Conservation (phyloP, 192 early-diverging fungal genomes). For the Phycomyces nitens region DNA sequence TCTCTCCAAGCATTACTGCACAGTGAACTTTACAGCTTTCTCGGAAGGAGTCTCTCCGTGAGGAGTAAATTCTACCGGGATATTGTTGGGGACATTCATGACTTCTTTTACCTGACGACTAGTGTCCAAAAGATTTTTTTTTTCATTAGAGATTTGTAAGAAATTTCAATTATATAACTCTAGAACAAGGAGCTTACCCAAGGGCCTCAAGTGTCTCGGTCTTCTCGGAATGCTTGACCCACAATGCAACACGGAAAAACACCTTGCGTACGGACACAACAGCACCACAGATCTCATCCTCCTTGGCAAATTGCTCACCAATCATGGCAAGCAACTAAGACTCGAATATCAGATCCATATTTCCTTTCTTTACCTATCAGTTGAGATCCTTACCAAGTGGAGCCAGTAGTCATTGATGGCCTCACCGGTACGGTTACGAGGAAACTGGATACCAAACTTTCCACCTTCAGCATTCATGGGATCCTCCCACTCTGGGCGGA, state of each 20-base stretch:
- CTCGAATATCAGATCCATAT: slow-evolving; percentile 10
- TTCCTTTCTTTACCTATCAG: slow-evolving; percentile 8
- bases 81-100: slow-evolving; percentile 38
- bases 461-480: slow-evolving; percentile 84
- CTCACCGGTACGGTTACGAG: slow-evolving; percentile 63
- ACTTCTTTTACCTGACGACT: slow-evolving; percentile 57
- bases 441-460: slow-evolving; percentile 81
- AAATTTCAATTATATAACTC: no score
- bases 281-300: slow-evolving; percentile 82
- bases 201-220: slow-evolving; percentile 42
- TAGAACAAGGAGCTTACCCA: slow-evolving; percentile 39
- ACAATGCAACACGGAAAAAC: slow-evolving; percentile 82
- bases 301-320: slow-evolving; percentile 79
- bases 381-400: slow-evolving; percentile 56
- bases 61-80: slow-evolving; percentile 53
- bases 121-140: background rate
- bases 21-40: slow-evolving; percentile 2
- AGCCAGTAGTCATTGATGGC: slow-evolving; percentile 86
- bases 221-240: slow-evolving; percentile 67
- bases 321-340: slow-evolving; percentile 79
- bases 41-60: slow-evolving; percentile 43
- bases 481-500: slow-evolving; percentile 96
- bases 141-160: background rate
- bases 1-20: no score
- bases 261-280: slow-evolving; percentile 84